Evolutionary conservation across 176 grass and related monocot genomes (phyloP).

Genomic region (Sorghum bicolor): Sorghum_bicolor_NCBIv3 NC_012872.2:58509001-58509500

Average conservation of each 20-base stretch:
- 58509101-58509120: conserved; percentile 6
- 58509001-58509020: not conserved
- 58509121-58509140: conserved; percentile 9
- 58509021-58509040: not conserved
- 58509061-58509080: not conserved
- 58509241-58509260: conserved; percentile 26
- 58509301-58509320: not conserved
- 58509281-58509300: not conserved
- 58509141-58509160: conserved; percentile 37
- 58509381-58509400: not conserved
- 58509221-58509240: conserved; percentile 23
- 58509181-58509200: conserved; percentile 84
- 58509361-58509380: not conserved
- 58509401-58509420: conserved; percentile 10
- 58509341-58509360: not conserved
- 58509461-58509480: conserved; percentile 31
- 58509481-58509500: conserved; percentile 44
- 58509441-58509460: conserved; percentile 47
- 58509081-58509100: conserved; percentile 15
- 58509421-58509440: conserved; percentile 19
- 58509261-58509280: not conserved
- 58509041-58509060: not conserved
- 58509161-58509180: conserved; percentile 91
- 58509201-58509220: conserved; percentile 61
- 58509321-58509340: not conserved